These are phyloP conservation scores for Deinandra increscens DNA, from an alignment of 129 eudicot genomes.

Conservation along the genomic window DNA sequence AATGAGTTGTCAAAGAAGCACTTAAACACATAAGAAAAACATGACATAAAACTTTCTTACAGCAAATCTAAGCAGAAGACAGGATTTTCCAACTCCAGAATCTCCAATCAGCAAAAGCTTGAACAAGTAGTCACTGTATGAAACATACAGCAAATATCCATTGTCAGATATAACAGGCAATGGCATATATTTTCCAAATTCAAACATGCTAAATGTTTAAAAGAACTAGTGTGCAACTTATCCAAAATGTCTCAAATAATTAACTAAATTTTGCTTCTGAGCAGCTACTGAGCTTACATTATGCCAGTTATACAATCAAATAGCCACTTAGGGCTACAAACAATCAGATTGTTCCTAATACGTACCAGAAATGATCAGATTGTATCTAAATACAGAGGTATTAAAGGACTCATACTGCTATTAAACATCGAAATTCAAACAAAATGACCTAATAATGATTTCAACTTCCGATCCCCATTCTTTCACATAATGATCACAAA, in stretches of 20 bases:
- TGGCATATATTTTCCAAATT: not conserved
- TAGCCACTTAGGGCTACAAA: not conserved
- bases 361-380: not conserved
- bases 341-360: not conserved
- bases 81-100: constrained; percentile 73
- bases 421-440: not conserved
- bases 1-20: not conserved
- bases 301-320: not conserved
- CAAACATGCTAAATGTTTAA: not conserved
- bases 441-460: not conserved
- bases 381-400: not conserved
- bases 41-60: constrained; percentile 34
- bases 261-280: not conserved
- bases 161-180: not conserved
- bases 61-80: constrained; percentile 71
- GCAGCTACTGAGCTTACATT: not conserved
- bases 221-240: not conserved
- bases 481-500: not conserved
- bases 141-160: not conserved
- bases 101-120: constrained; percentile 71
- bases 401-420: not conserved
- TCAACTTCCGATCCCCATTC: constrained; percentile 1
- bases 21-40: not conserved
- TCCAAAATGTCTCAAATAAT: not conserved
- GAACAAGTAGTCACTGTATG: constrained; percentile 69